A percentile compares a stretch with the other conserved stretches of the same genome.
phyloP scores from a whole-genome alignment of 2,329 filamentous ascomycete species.

The Fusarium hostae region DNA sequence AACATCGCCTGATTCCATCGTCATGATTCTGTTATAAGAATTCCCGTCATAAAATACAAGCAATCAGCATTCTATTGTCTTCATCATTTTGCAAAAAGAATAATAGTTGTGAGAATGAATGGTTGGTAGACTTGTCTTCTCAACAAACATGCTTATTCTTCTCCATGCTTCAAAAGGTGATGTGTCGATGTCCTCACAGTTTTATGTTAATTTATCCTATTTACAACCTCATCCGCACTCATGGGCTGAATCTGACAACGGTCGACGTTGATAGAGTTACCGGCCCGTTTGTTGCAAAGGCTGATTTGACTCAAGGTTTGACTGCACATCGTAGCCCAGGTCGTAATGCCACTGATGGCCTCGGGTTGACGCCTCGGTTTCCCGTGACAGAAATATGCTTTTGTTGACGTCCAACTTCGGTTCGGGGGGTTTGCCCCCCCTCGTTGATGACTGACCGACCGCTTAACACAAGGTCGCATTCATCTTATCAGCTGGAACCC shows the following conservation, averaged over 20 bases:
- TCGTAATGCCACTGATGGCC: slow-evolving; percentile 5
- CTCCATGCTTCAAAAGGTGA: not conserved
- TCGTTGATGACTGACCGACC: not conserved
- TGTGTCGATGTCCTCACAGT: too few species aligned
- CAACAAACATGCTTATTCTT: not conserved
- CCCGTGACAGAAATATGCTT: slow-evolving; percentile 6
- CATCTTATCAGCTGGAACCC: slow-evolving; percentile 11
- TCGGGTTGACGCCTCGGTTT: not conserved
- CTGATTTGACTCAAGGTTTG: not conserved
- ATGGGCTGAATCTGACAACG: not conserved
- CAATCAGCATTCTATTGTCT: not conserved
- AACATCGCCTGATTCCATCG: not conserved
- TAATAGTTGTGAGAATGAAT: not conserved
- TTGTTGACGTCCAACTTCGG: slow-evolving; percentile 10
- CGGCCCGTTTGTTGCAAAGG: not conserved
- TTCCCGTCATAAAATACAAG: not conserved
- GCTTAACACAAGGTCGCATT: not conserved
- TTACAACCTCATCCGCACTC: not conserved
- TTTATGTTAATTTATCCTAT: not conserved
- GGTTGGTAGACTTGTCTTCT: not conserved
- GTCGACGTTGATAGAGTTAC: slow-evolving; percentile 6
- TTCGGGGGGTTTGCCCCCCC: not conserved
- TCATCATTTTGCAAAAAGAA: not conserved
- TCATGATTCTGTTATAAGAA: not conserved
- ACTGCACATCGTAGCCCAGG: not conserved